Base-by-base conservation (phyloP, 2,329 filamentous ascomycete genomes). In the Monilinia fructicola region DNA sequence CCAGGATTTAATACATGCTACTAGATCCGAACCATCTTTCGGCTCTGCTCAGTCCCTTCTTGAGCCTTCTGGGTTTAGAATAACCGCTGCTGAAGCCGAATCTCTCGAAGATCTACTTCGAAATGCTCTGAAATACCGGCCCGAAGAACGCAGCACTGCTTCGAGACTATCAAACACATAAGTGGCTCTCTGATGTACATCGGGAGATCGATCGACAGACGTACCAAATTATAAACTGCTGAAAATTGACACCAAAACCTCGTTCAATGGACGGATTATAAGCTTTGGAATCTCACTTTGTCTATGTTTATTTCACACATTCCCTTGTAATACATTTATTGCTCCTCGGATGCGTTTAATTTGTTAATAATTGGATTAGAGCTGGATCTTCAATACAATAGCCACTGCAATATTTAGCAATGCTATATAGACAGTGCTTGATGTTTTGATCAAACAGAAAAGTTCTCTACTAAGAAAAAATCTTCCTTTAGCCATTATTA, bases 51-150 rank as follows among this genome's bases (percentile, higher is more conserved):
- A 50, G 7, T 68, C 65, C 18, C 67, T 70, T 9, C 65, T 71
- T 50, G 70, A 71, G 53, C 52, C 64, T 14, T 31, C 54, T 14
- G 70, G 69, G 0, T 66, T 54, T 1, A 62, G 53, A 9, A 71
- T 71, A 23, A 58, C 69, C 12, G 31, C n/a, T n/a, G 21, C 56
- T 35, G 70, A 71, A 44, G 69, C 66, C 2, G 26, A 48, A 23
- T 42, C 18, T 11, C 28, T 71, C 3, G 69, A 70, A 31, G 61
- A 58, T 40, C 11, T 70, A 16, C 44, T 71, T 23, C 60, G 70
- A 54, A 65, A 67, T 23, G 40, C 69, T 21, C 50, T 71, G 42
- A 54, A 38, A 28, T 67, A 67, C n/a, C 48, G 68, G n/a, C 70
- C 70, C 10, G 69, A 69, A 12, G 21, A 71, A 21, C 64, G 70